Conservation (phyloP, 2,329 filamentous ascomycete genomes). For the Neonectria magnoliae region DNA sequence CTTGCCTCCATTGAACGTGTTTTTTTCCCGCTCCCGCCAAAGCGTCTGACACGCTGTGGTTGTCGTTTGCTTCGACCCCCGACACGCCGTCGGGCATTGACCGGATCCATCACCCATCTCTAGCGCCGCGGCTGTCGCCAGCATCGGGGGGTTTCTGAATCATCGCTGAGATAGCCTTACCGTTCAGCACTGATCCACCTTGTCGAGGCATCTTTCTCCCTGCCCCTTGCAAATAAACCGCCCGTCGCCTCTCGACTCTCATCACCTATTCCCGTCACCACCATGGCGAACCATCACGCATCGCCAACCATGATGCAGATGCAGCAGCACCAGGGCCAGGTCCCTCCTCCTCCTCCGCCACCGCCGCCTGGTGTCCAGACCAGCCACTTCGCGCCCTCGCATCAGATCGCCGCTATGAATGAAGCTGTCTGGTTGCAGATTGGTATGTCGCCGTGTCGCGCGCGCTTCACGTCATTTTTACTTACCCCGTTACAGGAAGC, state of each 20-base stretch:
- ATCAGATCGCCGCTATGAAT: slow-evolving; percentile 81
- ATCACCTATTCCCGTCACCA: slow-evolving; percentile 29
- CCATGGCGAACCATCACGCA: slow-evolving; percentile 81
- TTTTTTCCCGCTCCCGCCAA: slow-evolving; percentile 23
- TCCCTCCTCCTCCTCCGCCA: slow-evolving; percentile 64
- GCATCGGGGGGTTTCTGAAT: slow-evolving; percentile 27
- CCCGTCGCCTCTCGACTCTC: slow-evolving; percentile 14
- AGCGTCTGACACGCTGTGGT: slow-evolving; percentile 25
- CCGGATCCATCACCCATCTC: slow-evolving; percentile 29
- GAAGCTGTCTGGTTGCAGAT: slow-evolving; percentile 93
- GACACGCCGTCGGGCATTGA: slow-evolving; percentile 25
- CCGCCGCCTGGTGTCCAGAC: slow-evolving; percentile 58
- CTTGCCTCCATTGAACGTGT: slow-evolving; percentile 26
- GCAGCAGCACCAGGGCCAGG: slow-evolving; percentile 69
- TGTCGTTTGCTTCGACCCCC: slow-evolving; percentile 20
- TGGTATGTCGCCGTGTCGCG: slow-evolving; percentile 66
- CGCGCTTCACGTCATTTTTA: slow-evolving; percentile 29
- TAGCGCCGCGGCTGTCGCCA: slow-evolving; percentile 13
- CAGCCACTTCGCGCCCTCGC: slow-evolving; percentile 71
- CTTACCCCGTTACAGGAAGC: slow-evolving; percentile 67
- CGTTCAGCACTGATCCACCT: background rate
- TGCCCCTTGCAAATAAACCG: slow-evolving; percentile 29
- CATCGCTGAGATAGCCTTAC: slow-evolving; percentile 20
- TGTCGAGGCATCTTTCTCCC: background rate
- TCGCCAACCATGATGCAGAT: slow-evolving; percentile 82